phyloP scores from a whole-genome alignment of 306 rosid genomes.

The Gastrolobium bilobum region DNA sequence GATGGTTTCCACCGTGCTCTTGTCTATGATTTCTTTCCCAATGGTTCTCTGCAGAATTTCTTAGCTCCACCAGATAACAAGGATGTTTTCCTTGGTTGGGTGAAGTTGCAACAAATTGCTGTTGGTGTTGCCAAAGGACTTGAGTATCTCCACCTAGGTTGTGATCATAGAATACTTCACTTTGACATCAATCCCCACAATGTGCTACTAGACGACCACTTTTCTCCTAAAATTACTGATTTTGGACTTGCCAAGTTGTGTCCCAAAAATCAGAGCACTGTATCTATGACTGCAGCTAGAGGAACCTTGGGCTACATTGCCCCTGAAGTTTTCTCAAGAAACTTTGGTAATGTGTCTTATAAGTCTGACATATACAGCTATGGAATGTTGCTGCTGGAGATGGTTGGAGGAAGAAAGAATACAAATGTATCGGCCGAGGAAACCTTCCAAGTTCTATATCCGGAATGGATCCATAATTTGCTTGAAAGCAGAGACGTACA shows the following conservation, averaged over 20 bases:
- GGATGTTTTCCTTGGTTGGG: constrained; percentile 49
- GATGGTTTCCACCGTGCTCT: constrained; percentile 46
- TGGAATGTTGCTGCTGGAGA: constrained; percentile 54
- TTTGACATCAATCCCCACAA: constrained; percentile 57
- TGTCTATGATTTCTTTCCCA: constrained; percentile 49
- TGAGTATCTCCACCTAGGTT: constrained; percentile 56
- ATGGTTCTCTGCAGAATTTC: constrained; percentile 52
- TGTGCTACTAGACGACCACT: constrained; percentile 46
- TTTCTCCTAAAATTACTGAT: constrained; percentile 55
- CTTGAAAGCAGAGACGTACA: constrained; percentile 34
- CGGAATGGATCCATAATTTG: constrained; percentile 54
- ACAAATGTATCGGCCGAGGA: neutral
- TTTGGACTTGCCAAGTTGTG: constrained; percentile 57
- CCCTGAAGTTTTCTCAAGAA: constrained; percentile 51
- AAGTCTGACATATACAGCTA: constrained; percentile 55
- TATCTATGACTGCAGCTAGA: constrained; percentile 49
- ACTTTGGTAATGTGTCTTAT: constrained; percentile 50
- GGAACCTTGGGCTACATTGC: constrained; percentile 58
- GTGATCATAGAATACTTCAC: constrained; percentile 56
- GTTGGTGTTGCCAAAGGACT: constrained; percentile 49
- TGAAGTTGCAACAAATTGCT: constrained; percentile 49
- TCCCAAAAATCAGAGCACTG: constrained; percentile 45
- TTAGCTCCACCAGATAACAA: constrained; percentile 8
- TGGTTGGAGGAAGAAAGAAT: constrained; percentile 52
- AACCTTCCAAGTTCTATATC: constrained; percentile 29